A percentile compares a stretch with the other conserved stretches of the same genome.
phyloP scores from a whole-genome alignment of 306 rosid genomes.

The Trifolium dubium region DNA sequence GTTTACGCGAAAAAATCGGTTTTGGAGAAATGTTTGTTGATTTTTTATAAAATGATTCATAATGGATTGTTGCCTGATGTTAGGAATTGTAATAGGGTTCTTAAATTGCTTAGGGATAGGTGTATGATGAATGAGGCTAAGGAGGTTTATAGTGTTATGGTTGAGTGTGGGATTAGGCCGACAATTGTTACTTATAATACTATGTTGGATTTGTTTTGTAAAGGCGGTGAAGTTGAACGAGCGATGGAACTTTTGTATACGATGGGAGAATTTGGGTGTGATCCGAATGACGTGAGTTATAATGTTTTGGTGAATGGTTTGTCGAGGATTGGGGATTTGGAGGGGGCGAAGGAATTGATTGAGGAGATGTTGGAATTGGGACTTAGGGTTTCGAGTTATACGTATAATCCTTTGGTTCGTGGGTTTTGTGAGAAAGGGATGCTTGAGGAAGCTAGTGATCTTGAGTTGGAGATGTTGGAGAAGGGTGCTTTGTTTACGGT shows the following conservation, averaged over 20 bases:
- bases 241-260: slow-evolving; percentile 56
- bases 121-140: slow-evolving; percentile 44
- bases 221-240: slow-evolving; percentile 62
- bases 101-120: slow-evolving; percentile 63
- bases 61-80: slow-evolving; percentile 71
- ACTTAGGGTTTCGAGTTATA: slow-evolving; percentile 60
- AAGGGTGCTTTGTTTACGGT: slow-evolving; percentile 59
- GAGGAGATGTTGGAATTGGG: slow-evolving; percentile 62
- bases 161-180: slow-evolving; percentile 60
- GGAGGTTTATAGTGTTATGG: slow-evolving; percentile 64
- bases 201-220: slow-evolving; percentile 68
- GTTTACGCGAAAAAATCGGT: slow-evolving; percentile 54
- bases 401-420: slow-evolving; percentile 66
- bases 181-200: slow-evolving; percentile 68
- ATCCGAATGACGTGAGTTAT: slow-evolving; percentile 59
- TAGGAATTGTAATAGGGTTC: slow-evolving; percentile 76
- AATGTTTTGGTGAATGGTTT: slow-evolving; percentile 75
- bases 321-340: slow-evolving; percentile 61
- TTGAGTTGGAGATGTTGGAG: slow-evolving; percentile 62
- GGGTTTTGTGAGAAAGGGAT: slow-evolving; percentile 61
- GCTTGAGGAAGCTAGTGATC: slow-evolving; percentile 53
- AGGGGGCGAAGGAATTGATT: slow-evolving; percentile 58
- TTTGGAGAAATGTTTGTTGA: slow-evolving; percentile 58
- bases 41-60: slow-evolving; percentile 60
- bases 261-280: slow-evolving; percentile 63